Conservation (phyloP, 2,329 filamentous ascomycete genomes). For the Cladophialophora bantiana region DNA sequence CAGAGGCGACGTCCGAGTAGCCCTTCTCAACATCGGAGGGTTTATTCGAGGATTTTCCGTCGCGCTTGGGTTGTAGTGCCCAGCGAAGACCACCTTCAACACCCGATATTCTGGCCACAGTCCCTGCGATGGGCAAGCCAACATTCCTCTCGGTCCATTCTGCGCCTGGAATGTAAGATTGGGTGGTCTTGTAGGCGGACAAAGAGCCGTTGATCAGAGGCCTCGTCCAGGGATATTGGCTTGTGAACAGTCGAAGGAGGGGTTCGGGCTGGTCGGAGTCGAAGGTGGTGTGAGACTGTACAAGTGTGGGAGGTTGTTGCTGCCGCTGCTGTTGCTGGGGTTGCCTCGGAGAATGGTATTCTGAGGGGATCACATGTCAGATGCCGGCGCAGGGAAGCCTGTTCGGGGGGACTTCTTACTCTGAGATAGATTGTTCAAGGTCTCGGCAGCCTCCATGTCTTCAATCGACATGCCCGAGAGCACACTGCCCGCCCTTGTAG, state of each 20-base stretch:
- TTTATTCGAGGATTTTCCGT: constrained; percentile 24
- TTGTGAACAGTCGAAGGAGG: constrained; percentile 83
- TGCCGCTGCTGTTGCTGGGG: constrained; percentile 68
- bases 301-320: constrained; percentile 55
- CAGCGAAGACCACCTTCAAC: constrained; percentile 86
- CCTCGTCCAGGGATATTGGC: constrained; percentile 84
- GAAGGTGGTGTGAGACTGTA: constrained; percentile 44
- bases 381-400: constrained; percentile 7
- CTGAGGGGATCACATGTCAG: constrained; percentile 30
- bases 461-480: constrained; percentile 53
- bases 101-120: constrained; percentile 83
- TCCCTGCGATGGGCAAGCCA: constrained; percentile 80
- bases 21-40: constrained; percentile 39
- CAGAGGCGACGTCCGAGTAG: constrained; percentile 29
- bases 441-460: constrained; percentile 71
- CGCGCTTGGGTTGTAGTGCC: constrained; percentile 67
- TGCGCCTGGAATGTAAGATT: constrained; percentile 88
- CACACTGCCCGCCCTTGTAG: constrained; percentile 54
- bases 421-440: constrained; percentile 74
- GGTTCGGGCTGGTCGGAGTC: constrained; percentile 72
- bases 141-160: constrained; percentile 91
- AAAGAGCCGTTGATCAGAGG: constrained; percentile 84
- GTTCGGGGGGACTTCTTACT: constrained; percentile 55
- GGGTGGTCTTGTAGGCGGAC: constrained; percentile 83
- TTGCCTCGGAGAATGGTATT: constrained; percentile 39